Evolutionary conservation across 2,329 filamentous ascomycete species (phyloP), one percentile per base, ranked within the genome.

Genomic region (Simplicillium sp.): DNA sequence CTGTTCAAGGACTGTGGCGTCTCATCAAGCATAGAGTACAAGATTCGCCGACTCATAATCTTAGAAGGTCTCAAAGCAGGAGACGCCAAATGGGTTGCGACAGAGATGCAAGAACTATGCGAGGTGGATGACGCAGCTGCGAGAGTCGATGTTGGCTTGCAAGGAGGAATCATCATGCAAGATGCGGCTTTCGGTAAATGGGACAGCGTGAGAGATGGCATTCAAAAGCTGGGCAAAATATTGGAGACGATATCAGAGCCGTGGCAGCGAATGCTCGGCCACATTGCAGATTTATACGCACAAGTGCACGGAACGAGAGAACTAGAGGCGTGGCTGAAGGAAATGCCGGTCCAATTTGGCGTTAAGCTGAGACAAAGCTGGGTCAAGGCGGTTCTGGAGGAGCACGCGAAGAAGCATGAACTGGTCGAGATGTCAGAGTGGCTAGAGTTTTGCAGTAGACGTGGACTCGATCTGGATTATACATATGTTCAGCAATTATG

Each of bases 261-360:
- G 11, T 36, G 15, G 12, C 34, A 14, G 16, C 15, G 14, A 36
- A 36, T 36, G 34, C 13, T 36, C 5, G 15, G 15, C 15, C 9
- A 18, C 11, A 17, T 65, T 3, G 68, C 68, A 3, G 61, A 61
- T 34, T 45, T 54, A 7, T 58, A 58, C 31, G 50, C 49, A 12
- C 49, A 55, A 36, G 34, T 32, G 2, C 51, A 58, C 29, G 46
- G 50, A 6, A 40, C 49, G 2, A 42, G 49, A 8, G 49, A 60
- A 20, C 46, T 57, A 11, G 57, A 62, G 5, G 28, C 25, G 1
- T 51, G 59, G n/a, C 46, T 62, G 2, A 52, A 53, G 34, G 45
- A 47, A 32, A 46, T 59, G 16, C 48, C 53, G 14, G 38, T 45
- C n/a, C 43, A 38, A 18, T 55, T 56, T 32, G 38, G 38, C 6